phyloP scores from a whole-genome alignment of 176 grass and related monocot genomes.

The Aechmea fasciata region DNA sequence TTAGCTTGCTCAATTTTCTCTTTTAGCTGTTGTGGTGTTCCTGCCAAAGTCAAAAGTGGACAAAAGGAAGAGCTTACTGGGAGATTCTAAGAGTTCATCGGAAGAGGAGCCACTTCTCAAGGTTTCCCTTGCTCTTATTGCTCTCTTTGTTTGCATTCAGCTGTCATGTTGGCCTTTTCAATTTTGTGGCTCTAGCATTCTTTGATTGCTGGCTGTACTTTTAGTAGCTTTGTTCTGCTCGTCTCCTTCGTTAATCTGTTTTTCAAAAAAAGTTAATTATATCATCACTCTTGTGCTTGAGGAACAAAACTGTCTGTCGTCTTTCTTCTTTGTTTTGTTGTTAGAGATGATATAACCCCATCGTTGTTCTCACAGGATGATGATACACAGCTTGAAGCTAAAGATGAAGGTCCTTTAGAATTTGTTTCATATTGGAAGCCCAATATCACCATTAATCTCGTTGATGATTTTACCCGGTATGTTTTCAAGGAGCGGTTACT shows the following conservation, averaged over 20 bases:
- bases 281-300: background rate
- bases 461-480: slow-evolving; percentile 91
- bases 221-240: no score
- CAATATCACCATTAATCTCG: slow-evolving; percentile 93
- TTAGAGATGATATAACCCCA: background rate
- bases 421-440: slow-evolving; percentile 95
- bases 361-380: slow-evolving; percentile 27
- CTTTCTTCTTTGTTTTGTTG: background rate
- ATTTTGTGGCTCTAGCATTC: slow-evolving; percentile 6
- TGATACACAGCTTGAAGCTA: slow-evolving; percentile 47
- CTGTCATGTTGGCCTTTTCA: background rate
- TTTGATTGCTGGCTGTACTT: no score
- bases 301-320: no score
- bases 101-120: slow-evolving; percentile 33
- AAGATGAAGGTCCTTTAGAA: slow-evolving; percentile 64
- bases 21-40: slow-evolving; percentile 66
- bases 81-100: slow-evolving; percentile 34
- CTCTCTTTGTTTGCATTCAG: slow-evolving; percentile 9
- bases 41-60: slow-evolving; percentile 89
- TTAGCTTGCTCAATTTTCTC: slow-evolving; percentile 9
- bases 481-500: background rate
- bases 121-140: slow-evolving; percentile 24
- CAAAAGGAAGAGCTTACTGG: slow-evolving; percentile 93
- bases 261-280: slow-evolving; percentile 4
- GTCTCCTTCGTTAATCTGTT: background rate